These are phyloP conservation scores for Globisporangium parvum DNA, from an alignment of 352 stramenopile species.

Conservation along the genomic window DNA sequence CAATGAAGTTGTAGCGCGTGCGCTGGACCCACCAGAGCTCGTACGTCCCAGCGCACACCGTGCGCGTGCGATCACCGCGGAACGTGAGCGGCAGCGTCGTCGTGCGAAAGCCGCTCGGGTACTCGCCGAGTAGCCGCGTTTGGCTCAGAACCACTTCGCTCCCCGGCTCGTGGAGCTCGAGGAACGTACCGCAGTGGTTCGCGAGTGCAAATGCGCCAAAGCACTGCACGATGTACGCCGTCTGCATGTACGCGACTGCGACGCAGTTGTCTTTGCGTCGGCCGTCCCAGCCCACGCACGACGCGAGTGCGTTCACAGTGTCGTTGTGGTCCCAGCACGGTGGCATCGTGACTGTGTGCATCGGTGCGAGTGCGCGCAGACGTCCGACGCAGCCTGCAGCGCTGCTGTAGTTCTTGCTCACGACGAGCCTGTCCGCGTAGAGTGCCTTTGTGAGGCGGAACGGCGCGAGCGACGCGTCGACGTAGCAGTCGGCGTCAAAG, in stretches of 20 bases:
- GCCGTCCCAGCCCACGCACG: conserved; percentile 65
- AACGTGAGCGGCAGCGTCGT: conserved; percentile 74
- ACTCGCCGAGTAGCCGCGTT: conserved; percentile 59
- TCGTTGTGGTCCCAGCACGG: conserved; percentile 84
- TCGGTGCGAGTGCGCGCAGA: conserved; percentile 37
- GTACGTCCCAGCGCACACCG: conserved; percentile 66
- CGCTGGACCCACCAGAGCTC: conserved; percentile 87
- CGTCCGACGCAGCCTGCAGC: conserved; percentile 54
- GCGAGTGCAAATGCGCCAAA: conserved; percentile 57
- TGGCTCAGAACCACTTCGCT: conserved; percentile 70
- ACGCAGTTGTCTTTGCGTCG: conserved; percentile 55
- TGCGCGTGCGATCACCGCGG: conserved; percentile 46
- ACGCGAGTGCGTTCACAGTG: conserved; percentile 52
- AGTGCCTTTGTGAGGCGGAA: conserved; percentile 61
- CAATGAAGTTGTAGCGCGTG: conserved; percentile 74
- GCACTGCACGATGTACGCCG: conserved; percentile 71
- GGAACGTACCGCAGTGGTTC: conserved; percentile 80
- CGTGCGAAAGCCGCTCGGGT: conserved; percentile 65
- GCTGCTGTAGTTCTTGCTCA: conserved; percentile 46
- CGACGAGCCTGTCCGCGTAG: conserved; percentile 26
- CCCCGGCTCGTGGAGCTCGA: conserved; percentile 70
- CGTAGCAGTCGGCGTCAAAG: conserved; percentile 71
- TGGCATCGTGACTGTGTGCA: conserved; percentile 45
- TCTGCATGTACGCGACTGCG: conserved; percentile 76
- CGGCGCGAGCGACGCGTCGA: conserved; percentile 37